Evolutionary conservation across 192 early-diverging fungal genomes (phyloP).

Genomic region (Podila minutissima): DNA sequence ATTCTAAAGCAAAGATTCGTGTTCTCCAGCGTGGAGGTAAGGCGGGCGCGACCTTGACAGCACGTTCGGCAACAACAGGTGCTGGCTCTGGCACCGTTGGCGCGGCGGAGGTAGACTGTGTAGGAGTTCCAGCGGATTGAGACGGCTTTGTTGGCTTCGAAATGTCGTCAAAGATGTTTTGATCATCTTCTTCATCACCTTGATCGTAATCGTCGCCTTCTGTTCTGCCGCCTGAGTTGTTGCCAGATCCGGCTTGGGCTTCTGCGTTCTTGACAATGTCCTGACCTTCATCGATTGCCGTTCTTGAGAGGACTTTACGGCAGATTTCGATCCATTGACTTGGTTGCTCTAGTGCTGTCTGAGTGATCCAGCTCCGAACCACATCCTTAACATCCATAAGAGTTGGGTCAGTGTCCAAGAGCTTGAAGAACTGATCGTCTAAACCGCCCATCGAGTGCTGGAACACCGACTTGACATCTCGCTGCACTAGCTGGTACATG

Average conservation of each 20-base stretch:
- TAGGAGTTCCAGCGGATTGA: background rate
- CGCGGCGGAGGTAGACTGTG: background rate
- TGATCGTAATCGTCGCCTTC: constrained; percentile 60
- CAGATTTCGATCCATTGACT: constrained; percentile 87
- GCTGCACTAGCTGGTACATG: constrained; percentile 85
- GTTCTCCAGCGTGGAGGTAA: constrained; percentile 79
- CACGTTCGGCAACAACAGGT: constrained; percentile 17
- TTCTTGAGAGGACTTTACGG: constrained; percentile 79
- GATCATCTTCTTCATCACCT: constrained; percentile 38
- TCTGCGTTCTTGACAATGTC: constrained; percentile 33
- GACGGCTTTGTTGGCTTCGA: constrained; percentile 21
- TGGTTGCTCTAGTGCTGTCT: constrained; percentile 70
- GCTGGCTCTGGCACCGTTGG: constrained; percentile 35
- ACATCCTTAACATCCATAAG: constrained; percentile 68
- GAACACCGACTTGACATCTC: constrained; percentile 78
- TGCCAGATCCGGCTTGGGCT: constrained; percentile 37
- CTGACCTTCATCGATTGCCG: constrained; percentile 55
- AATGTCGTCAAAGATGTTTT: constrained; percentile 34
- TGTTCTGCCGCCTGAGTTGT: constrained; percentile 22
- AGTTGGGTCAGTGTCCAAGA: constrained; percentile 79
- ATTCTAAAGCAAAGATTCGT: constrained; percentile 81
- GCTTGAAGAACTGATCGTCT: constrained; percentile 83
- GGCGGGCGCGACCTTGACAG: constrained; percentile 44
- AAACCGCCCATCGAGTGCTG: constrained; percentile 66
- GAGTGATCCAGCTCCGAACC: constrained; percentile 67